These are phyloP conservation scores for Persicaria tinctoria DNA, from an alignment of 148 eudicot genomes.

Conservation along the genomic window DNA sequence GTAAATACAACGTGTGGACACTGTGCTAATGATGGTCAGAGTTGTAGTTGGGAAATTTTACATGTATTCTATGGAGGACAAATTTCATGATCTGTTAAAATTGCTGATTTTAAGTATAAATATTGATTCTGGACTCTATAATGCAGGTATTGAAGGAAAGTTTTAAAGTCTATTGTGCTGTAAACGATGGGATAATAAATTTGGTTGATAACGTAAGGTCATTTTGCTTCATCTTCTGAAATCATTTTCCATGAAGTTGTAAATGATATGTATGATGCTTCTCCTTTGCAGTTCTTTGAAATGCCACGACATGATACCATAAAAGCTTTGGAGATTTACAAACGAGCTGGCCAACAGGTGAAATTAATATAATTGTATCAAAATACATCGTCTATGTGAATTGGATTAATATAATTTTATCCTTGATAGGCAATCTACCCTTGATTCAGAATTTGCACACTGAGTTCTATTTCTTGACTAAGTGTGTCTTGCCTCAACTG, in stretches of 20 bases:
- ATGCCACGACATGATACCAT: conserved; percentile 98
- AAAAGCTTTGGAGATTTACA: conserved; percentile 84
- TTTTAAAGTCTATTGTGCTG: conserved; percentile 85
- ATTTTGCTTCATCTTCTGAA: not conserved
- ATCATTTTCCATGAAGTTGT: not conserved
- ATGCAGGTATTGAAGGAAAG: conserved; percentile 86
- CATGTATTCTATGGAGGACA: not conserved
- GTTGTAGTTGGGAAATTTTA: not conserved
- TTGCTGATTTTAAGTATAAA: conserved; percentile 7
- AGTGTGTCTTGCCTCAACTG: conserved; percentile 7
- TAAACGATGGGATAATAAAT: conserved; percentile 94
- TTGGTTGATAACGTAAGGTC: conserved; percentile 76
- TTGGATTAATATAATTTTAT: not conserved
- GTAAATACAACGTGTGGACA: too few species aligned
- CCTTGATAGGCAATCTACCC: not conserved
- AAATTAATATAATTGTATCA: not conserved
- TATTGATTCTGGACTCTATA: conserved; percentile 8
- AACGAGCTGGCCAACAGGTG: conserved; percentile 96
- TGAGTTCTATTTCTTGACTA: not conserved
- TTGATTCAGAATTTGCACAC: not conserved
- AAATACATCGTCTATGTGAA: not conserved
- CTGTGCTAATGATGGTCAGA: not conserved
- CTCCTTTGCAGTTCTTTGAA: conserved; percentile 73
- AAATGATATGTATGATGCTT: not conserved
- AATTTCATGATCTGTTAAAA: not conserved